Evolutionary conservation across 306 rosid genomes (phyloP).

Genomic region (Vicia sativa): DNA sequence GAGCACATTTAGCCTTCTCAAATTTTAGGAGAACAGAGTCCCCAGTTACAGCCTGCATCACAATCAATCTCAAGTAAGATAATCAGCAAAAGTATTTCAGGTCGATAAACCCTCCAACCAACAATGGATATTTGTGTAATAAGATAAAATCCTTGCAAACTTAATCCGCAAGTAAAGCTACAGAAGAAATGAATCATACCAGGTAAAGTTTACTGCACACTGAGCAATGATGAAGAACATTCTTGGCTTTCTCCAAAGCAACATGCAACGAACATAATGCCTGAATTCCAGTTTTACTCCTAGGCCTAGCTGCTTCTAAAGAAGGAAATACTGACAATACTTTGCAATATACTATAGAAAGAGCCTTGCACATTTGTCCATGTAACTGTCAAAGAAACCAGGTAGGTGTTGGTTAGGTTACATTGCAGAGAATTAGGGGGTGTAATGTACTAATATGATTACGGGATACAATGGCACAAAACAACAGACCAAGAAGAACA

Average conservation of each 20-base stretch:
- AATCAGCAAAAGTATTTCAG: conserved; percentile 21
- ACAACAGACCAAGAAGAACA: conserved; percentile 22
- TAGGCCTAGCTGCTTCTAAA: conserved; percentile 93
- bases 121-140: conserved; percentile 9
- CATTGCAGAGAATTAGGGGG: conserved; percentile 19
- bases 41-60: conserved; percentile 88
- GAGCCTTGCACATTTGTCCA: conserved; percentile 90
- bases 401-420: conserved; percentile 14
- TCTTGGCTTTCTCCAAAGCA: conserved; percentile 87
- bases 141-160: conserved; percentile 10
- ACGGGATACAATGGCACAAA: not conserved
- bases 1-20: conserved; percentile 87
- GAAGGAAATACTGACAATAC: conserved; percentile 84
- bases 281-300: conserved; percentile 94
- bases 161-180: conserved; percentile 24
- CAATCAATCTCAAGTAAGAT: conserved; percentile 29
- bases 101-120: conserved; percentile 18
- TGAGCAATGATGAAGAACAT: conserved; percentile 89
- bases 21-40: conserved; percentile 89
- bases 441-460: not conserved
- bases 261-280: conserved; percentile 94
- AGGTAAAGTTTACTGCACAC: conserved; percentile 92
- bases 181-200: conserved; percentile 56
- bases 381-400: conserved; percentile 70
- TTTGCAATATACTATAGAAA: conserved; percentile 76